phyloP scores from a whole-genome alignment of 257 asterid species.

The Penstemon eatonii region DNA sequence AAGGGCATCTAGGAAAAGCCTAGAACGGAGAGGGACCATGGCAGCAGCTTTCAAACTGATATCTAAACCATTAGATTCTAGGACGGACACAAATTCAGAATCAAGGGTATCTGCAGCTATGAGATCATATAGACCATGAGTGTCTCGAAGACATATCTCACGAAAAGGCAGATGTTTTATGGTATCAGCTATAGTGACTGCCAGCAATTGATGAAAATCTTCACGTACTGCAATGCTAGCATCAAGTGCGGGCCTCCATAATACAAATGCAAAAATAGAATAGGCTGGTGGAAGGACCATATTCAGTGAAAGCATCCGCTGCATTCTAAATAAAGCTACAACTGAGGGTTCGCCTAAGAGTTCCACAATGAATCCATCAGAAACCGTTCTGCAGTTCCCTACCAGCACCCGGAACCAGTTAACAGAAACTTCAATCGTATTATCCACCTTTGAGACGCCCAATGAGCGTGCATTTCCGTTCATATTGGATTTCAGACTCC shows the following conservation, averaged over 20 bases:
- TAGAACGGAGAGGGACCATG: conserved; percentile 90
- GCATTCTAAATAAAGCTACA: conserved; percentile 84
- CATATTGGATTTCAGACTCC: conserved; percentile 73
- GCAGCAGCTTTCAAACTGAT: conserved; percentile 67
- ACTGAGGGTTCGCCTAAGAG: conserved; percentile 91
- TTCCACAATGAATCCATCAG: conserved; percentile 83
- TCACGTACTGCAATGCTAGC: conserved; percentile 66
- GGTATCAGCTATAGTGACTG: conserved; percentile 64
- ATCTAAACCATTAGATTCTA: conserved; percentile 67
- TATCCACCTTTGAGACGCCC: conserved; percentile 69
- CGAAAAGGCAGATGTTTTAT: conserved; percentile 91
- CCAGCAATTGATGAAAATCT: conserved; percentile 64
- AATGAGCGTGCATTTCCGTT: conserved; percentile 80
- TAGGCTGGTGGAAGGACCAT: conserved; percentile 92
- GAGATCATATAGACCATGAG: conserved; percentile 70
- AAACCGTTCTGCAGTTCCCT: conserved; percentile 89
- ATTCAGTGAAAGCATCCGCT: conserved; percentile 63
- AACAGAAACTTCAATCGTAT: conserved; percentile 74
- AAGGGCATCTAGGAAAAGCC: conserved; percentile 85
- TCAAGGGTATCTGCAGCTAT: conserved; percentile 74
- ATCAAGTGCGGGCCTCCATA: conserved; percentile 77
- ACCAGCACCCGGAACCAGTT: conserved; percentile 99
- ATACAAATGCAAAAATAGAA: conserved; percentile 73
- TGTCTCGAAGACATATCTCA: conserved; percentile 85
- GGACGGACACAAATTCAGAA: conserved; percentile 72